These are phyloP conservation scores for Cenchrus americanus DNA, from an alignment of 176 grass and related monocot genomes.

Conservation along the genomic window DNA sequence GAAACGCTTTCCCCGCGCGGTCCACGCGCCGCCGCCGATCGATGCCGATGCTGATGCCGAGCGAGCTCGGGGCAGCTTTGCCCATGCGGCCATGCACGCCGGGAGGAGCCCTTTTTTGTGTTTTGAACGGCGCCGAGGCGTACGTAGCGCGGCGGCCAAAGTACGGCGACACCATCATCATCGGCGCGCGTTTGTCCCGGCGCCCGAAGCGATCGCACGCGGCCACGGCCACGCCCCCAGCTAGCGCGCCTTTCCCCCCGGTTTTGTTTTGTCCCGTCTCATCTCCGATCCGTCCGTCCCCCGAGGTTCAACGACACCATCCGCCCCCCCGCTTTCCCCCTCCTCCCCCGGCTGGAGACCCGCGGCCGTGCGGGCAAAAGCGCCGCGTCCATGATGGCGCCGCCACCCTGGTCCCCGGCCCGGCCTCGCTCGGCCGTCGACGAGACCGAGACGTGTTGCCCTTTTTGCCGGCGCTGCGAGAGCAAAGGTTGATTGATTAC, in stretches of 20 bases:
- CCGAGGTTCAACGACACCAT: slow-evolving; percentile 53
- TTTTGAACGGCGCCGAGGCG: slow-evolving; percentile 24
- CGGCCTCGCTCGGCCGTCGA: neutral
- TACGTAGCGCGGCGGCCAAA: neutral
- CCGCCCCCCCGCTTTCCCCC: neutral
- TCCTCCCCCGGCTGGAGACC: slow-evolving; percentile 44
- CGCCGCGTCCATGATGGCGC: neutral
- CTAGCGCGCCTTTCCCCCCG: neutral
- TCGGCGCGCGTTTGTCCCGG: slow-evolving; percentile 38
- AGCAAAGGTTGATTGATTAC: neutral
- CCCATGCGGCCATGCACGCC: slow-evolving; percentile 2
- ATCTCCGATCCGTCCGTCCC: slow-evolving; percentile 31
- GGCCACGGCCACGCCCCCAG: neutral
- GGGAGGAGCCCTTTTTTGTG: neutral
- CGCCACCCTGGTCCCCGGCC: neutral
- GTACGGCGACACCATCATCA: slow-evolving; percentile 72
- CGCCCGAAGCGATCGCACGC: slow-evolving; percentile 48
- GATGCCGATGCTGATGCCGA: neutral
- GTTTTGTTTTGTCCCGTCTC: slow-evolving; percentile 41
- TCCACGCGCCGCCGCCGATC: slow-evolving; percentile 21
- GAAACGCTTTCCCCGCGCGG: neutral
- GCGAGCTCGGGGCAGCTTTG: slow-evolving; percentile 19
- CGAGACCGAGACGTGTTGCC: neutral
- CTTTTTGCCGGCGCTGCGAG: neutral
- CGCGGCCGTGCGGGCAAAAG: slow-evolving; percentile 49